Evolutionary conservation across 2,329 filamentous ascomycete species (phyloP).

Genomic region (Fusarium sp.): DNA sequence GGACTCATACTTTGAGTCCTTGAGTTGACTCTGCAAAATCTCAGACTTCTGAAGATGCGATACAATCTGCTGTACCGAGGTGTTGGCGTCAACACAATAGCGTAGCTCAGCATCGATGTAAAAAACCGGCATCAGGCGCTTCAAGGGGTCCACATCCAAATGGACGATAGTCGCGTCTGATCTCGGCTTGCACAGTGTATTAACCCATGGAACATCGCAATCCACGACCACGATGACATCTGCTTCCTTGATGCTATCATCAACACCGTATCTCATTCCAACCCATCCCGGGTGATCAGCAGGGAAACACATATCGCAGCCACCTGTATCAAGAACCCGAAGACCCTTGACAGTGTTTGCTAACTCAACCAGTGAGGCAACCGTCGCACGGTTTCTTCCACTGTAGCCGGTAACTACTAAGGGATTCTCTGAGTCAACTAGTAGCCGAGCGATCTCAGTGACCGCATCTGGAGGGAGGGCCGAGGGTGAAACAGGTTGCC

Average conservation of each 20-base stretch:
- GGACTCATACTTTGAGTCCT: neutral
- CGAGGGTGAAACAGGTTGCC: conserved; percentile 7
- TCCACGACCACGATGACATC: conserved; percentile 34
- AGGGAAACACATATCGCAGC: conserved; percentile 36
- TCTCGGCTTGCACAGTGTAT: conserved; percentile 12
- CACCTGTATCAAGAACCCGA: conserved; percentile 28
- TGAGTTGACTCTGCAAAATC: neutral
- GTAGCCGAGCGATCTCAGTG: conserved; percentile 3
- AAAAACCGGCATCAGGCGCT: conserved; percentile 16
- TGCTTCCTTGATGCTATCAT: neutral
- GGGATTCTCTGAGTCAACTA: conserved; percentile 13
- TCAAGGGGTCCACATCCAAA: conserved; percentile 31
- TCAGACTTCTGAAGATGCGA: neutral
- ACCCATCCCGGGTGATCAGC: conserved; percentile 28
- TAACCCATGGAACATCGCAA: conserved; percentile 37
- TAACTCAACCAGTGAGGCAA: conserved; percentile 14
- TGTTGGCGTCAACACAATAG: conserved; percentile 22
- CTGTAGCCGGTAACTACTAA: conserved; percentile 32
- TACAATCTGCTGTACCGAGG: neutral
- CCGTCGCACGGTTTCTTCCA: conserved; percentile 13
- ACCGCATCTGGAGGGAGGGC: conserved; percentile 9
- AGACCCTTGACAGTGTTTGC: conserved; percentile 14
- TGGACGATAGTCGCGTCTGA: conserved; percentile 23
- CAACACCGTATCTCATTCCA: conserved; percentile 30
- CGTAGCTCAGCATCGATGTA: conserved; percentile 28